Evolutionary conservation across 2,329 filamentous ascomycete genomes (phyloP), one percentile per base, ranked within the genome.

Genomic region (Clarireedia sp.): DNA sequence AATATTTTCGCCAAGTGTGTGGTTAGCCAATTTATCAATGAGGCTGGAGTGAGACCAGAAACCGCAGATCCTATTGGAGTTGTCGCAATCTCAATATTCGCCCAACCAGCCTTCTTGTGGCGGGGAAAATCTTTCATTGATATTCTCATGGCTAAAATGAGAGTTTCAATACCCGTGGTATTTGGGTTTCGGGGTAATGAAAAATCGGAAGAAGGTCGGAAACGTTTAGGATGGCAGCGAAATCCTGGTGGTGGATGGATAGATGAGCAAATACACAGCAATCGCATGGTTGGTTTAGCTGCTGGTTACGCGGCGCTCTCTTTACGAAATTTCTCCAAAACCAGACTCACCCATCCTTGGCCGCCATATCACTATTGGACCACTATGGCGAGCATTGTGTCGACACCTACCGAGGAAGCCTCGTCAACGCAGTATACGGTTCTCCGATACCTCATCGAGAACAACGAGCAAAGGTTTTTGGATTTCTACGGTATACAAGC

Each of bases 111-210:
- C 16, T 87, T 89, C 66, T 75, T 79, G 53, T 87, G 83, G 77
- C 79, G 84, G 50, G 85, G 82, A 8, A 72, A 79, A 48, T 79
- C 85, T 1, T 75, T 95, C 56, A 85, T 90, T 51, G 89, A 95
- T 67, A 88, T 97, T 57, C 76, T 97, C 29, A 85, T 95, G 65
- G 86, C 91, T 54, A 96, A 97, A 70, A 87, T 89, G 65, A 83
- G 90, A 57, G 77, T 87, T 16, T 77, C 82, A 3, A 95, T 90
- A 64, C 92, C 94, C 0, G 85, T 90, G 1, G 75, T 99, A 0
- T 97, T 95, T 68, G 92, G 92, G 17, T 82, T 91, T 61, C 79
- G 82, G 44, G 91, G 89, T 23, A 83, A 76, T 59, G 89, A 95
- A 68, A 83, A 78, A 59, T 95, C 85, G 0, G 78, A 83, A 46